Percentiles rank a stretch among this genome's conserved stretches.
Evolutionary conservation across 2,329 filamentous ascomycete genomes (phyloP).

Genomic region (Fusarium sp.): DNA sequence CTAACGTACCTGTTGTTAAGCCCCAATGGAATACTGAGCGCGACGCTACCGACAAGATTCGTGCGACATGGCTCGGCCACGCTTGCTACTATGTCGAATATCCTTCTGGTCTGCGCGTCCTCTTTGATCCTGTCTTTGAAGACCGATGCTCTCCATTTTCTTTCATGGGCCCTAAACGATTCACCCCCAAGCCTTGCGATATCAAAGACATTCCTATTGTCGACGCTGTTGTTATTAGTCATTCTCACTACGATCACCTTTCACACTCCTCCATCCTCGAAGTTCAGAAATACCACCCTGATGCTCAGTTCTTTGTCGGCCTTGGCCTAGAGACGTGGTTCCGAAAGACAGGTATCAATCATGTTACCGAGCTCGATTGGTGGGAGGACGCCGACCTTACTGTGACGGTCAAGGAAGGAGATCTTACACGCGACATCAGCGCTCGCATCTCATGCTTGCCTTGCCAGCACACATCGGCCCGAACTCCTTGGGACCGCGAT

Average conservation of each 20-base stretch:
- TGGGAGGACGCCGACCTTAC: constrained; percentile 88
- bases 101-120: constrained; percentile 84
- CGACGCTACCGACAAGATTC: constrained; percentile 70
- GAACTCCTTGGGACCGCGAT: constrained; percentile 77
- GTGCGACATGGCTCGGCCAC: constrained; percentile 95
- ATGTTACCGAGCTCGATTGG: constrained; percentile 94
- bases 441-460: constrained; percentile 85
- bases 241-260: constrained; percentile 95
- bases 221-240: constrained; percentile 85
- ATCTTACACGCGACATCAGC: constrained; percentile 65
- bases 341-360: constrained; percentile 74
- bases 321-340: constrained; percentile 91
- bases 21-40: constrained; percentile 77
- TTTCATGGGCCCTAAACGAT: constrained; percentile 81
- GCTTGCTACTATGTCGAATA: constrained; percentile 96
- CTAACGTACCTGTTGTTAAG: constrained; percentile 76
- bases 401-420: constrained; percentile 59
- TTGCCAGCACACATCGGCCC: constrained; percentile 84
- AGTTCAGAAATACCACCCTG: constrained; percentile 78
- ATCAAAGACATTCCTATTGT: constrained; percentile 83
- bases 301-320: constrained; percentile 90
- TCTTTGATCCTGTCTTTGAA: constrained; percentile 96
- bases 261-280: constrained; percentile 82
- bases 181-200: constrained; percentile 81
- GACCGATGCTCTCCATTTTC: constrained; percentile 85